These are phyloP conservation scores for Phoenix dactylifera DNA, from an alignment of 176 grass and related monocot genomes.

Conservation along the genomic window DNA sequence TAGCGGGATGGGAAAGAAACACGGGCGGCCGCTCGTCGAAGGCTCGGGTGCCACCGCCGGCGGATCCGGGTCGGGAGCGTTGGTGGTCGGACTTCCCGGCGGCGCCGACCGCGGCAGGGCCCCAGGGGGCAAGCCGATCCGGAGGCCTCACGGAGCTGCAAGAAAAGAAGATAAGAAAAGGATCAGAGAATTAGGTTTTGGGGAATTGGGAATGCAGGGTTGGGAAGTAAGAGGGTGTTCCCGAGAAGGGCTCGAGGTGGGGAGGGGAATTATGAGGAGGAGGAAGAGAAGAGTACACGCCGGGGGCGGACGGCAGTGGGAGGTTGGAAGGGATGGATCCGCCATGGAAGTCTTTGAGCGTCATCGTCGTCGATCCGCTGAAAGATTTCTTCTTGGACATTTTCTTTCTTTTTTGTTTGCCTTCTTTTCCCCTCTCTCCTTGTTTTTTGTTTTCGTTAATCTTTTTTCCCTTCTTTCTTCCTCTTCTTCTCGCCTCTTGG, in stretches of 20 bases:
- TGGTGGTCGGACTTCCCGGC: conserved; percentile 8
- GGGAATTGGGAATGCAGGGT: neutral
- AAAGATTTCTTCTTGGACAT: conserved; percentile 95
- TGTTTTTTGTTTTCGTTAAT: too few species aligned
- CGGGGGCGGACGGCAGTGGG: conserved; percentile 76
- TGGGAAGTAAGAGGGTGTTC: too few species aligned
- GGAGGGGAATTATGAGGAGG: too few species aligned
- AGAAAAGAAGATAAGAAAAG: neutral
- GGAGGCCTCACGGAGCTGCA: conserved; percentile 50
- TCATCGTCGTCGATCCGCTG: conserved; percentile 60
- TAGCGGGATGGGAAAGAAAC: conserved; percentile 37
- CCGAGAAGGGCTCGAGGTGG: too few species aligned
- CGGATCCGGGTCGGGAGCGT: conserved; percentile 26
- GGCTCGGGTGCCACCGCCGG: conserved; percentile 12
- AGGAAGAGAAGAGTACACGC: conserved; percentile 37
- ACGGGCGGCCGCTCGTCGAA: conserved; percentile 21
- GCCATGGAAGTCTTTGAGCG: conserved; percentile 95
- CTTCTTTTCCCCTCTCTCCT: neutral
- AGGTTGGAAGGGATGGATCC: conserved; percentile 95
- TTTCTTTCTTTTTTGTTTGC: neutral
- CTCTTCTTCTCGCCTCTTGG: too few species aligned
- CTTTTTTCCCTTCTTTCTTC: too few species aligned
- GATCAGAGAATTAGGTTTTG: neutral
- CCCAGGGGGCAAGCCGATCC: conserved; percentile 37
- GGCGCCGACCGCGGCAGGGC: neutral